Conservation (phyloP, 2,329 filamentous ascomycete genomes). For the Fusarium sp. region DNA sequence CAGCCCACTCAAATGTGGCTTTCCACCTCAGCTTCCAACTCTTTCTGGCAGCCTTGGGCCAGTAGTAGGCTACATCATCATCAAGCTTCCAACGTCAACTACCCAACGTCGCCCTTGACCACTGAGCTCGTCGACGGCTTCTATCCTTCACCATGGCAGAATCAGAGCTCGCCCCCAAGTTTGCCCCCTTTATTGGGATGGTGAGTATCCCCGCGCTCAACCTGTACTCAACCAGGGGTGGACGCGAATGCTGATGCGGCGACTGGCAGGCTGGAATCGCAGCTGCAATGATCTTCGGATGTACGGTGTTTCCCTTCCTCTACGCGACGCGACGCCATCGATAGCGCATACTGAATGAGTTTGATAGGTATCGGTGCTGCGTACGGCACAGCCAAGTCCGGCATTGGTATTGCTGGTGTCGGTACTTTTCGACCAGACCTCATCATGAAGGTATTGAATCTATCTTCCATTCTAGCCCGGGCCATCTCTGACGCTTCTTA, state of each 20-base stretch:
- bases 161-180: slow-evolving; percentile 78
- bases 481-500: slow-evolving; percentile 29
- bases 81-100: slow-evolving; percentile 46
- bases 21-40: slow-evolving; percentile 45
- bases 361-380: slow-evolving; percentile 77
- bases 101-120: slow-evolving; percentile 35
- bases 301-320: slow-evolving; percentile 64
- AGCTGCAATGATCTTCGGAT: slow-evolving; percentile 87
- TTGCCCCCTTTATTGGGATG: slow-evolving; percentile 91
- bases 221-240: slow-evolving; percentile 16
- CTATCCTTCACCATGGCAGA: slow-evolving; percentile 62
- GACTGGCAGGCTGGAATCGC: slow-evolving; percentile 78
- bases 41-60: slow-evolving; percentile 44
- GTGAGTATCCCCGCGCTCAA: slow-evolving; percentile 64
- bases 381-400: slow-evolving; percentile 90
- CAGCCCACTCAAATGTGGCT: slow-evolving; percentile 25
- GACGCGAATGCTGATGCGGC: slow-evolving; percentile 48
- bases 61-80: slow-evolving; percentile 51
- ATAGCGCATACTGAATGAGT: slow-evolving; percentile 48
- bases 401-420: slow-evolving; percentile 88
- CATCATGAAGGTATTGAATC: slow-evolving; percentile 84
- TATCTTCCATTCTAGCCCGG: background rate
- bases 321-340: slow-evolving; percentile 26
- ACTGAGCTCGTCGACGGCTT: slow-evolving; percentile 39
- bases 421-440: slow-evolving; percentile 88